Conservation (phyloP, 371 early-diverging fungal species). For the Mortierella sp. region DNA sequence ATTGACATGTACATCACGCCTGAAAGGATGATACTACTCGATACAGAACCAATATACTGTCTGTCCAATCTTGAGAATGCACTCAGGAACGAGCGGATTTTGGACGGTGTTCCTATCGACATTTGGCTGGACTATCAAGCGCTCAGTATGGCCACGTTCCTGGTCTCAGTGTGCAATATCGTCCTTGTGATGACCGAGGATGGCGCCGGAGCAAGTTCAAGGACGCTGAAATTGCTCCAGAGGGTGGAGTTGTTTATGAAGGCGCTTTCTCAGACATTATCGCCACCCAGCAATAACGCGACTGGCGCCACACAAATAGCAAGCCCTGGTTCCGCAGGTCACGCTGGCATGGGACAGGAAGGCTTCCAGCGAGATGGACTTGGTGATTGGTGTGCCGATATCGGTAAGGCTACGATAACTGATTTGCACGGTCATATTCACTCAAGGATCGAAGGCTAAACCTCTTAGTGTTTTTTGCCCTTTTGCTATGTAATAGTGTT, state of each 20-base stretch:
- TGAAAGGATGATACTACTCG: constrained; percentile 76
- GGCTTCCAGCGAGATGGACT: constrained; percentile 22
- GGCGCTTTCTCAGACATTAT: constrained; percentile 11
- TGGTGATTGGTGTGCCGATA: constrained; percentile 53
- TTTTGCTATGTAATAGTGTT: constrained; percentile 12
- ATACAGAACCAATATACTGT: constrained; percentile 72
- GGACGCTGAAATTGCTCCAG: constrained; percentile 27
- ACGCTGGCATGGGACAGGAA: constrained; percentile 7
- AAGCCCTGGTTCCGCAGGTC: background rate
- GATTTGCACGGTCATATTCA: background rate
- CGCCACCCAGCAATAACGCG: background rate
- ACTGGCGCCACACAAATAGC: constrained; percentile 2
- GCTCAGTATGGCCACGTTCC: constrained; percentile 56
- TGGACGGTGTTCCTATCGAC: constrained; percentile 63
- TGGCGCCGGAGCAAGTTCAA: constrained; percentile 10
- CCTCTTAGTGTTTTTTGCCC: background rate
- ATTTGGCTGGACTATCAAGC: constrained; percentile 70
- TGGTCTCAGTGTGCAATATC: constrained; percentile 77
- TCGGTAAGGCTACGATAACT: constrained; percentile 11
- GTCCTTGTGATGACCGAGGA: constrained; percentile 70
- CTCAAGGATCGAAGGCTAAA: too few relatives aligned
- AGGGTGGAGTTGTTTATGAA: constrained; percentile 44
- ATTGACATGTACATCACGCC: constrained; percentile 80
- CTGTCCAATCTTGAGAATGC: constrained; percentile 67
- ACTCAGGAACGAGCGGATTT: constrained; percentile 56